Base-by-base conservation (phyloP, 768 basidiomycete species). In the Suillus spraguei region DNA sequence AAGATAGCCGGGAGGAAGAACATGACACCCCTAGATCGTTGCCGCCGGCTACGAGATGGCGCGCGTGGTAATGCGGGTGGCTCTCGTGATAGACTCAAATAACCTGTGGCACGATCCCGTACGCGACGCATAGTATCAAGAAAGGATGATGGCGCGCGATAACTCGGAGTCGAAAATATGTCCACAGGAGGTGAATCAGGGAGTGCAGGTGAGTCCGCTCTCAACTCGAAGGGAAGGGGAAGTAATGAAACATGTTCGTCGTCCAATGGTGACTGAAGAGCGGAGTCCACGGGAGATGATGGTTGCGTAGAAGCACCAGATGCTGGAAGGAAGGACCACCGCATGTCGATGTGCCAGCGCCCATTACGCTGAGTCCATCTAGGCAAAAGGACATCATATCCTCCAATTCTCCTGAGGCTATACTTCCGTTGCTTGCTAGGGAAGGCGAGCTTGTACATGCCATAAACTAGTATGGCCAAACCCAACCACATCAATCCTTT, bases 401-500 rank as follows among this genome's bases (percentile, higher is more conserved):
- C 87, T 46, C 87, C 85, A 24, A 89, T 84, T 65, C 84, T 81
- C 66, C 87, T 79, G 59, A 88, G 78, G 66, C 80, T 80, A 64
- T 83, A 83, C 64, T 85, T 83, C 63, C 90, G 83, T 67, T 87
- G 84, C 71, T 84, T 87, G 58, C 80, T 81, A 49, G 85, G 86
- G 65, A 85, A 76, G 3, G 76, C 77, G 55, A 85, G 76, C 67
- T 88, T 84, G 54, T 88, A 74, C 52, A 89, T 74, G 24, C 94
- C 94, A 52, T 87, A 72, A 44, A 97, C 75, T 36, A 97, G 82
- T 65, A 97, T 76, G 28, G 85, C 74, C 63, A 92, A 74, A 1
- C 93, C 94, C 24, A 95, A 64, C 87, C 91, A 94, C 91, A 98
- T 92, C 66, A 97, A 75, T 46, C 72, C 80, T 73, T 93, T 95